Percentiles rank a stretch among this genome's conserved stretches.
Evolutionary conservation across 768 basidiomycete species (phyloP).

Genomic region (Leccinum fibrillosum): DNA sequence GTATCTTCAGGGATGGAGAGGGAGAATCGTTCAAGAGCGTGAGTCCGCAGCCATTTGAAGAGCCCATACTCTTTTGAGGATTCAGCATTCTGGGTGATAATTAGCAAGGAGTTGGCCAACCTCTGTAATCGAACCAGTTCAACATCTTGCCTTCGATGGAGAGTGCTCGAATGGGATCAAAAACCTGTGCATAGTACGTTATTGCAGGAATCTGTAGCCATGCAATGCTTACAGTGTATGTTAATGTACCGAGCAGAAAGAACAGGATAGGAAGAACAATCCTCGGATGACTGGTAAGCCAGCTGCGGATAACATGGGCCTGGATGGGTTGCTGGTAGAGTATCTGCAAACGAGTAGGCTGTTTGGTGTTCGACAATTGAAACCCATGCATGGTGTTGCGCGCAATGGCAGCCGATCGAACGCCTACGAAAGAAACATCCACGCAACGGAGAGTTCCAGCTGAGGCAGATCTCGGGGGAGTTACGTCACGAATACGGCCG

Average conservation of each 20-base stretch:
- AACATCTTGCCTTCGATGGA: slow-evolving; percentile 81
- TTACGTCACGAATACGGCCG: slow-evolving; percentile 72
- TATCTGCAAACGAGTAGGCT: slow-evolving; percentile 47
- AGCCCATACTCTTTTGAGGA: slow-evolving; percentile 56
- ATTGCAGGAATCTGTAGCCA: not conserved
- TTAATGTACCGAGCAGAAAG: slow-evolving; percentile 86
- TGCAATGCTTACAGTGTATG: slow-evolving; percentile 66
- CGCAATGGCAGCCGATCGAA: slow-evolving; percentile 74
- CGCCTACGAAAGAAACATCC: slow-evolving; percentile 55
- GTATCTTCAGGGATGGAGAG: slow-evolving; percentile 23
- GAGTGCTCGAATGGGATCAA: slow-evolving; percentile 85
- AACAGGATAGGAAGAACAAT: slow-evolving; percentile 77
- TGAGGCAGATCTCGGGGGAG: slow-evolving; percentile 55
- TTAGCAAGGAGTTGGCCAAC: slow-evolving; percentile 35
- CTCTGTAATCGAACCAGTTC: slow-evolving; percentile 79
- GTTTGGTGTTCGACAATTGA: slow-evolving; percentile 29
- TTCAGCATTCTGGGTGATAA: not conserved
- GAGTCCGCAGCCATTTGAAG: slow-evolving; percentile 71
- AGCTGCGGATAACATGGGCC: slow-evolving; percentile 66
- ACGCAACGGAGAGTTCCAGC: slow-evolving; percentile 66
- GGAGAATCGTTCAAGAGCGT: slow-evolving; percentile 54
- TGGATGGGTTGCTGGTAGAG: slow-evolving; percentile 64
- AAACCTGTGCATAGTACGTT: slow-evolving; percentile 53
- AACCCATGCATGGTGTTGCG: slow-evolving; percentile 78
- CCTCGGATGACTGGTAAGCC: slow-evolving; percentile 83